Base-by-base conservation (phyloP, 108 stramenopile species). In the Cyclostephanos invisitatus region DNA sequence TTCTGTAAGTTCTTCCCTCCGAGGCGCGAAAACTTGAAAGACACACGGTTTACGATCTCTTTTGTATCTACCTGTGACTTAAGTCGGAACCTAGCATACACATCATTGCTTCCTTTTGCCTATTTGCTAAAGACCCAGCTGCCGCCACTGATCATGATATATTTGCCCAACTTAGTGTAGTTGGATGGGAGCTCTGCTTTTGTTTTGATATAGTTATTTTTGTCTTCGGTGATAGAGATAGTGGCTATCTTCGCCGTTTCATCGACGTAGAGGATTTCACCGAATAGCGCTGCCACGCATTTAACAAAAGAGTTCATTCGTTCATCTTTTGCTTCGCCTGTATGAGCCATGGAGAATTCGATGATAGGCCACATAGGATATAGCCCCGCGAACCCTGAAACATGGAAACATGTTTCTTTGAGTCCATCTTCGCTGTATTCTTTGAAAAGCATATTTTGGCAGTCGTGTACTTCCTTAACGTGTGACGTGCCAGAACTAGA, bases 71-170 rank as follows among this genome's bases (percentile, higher is more conserved):
- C 36, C 20, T 24, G 24, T 5, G 60, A 61, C 60, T 61, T 61
- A 20, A 61, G 60, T 3, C 60, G 60, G 25, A 61, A 61, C n/a
- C 27, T 28, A 0, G 60, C 27, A n/a, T 37, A 61, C 6, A 61
- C 60, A 20, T 35, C 32, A 17, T 6, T 38, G n/a, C 24, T 17
- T 4, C 18, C 18, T 35, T 38, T 35, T 6, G 32, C 18, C 18
- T 38, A n/a, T 20, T 61, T 61, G 18, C 35, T 27, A n/a, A 61
- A 61, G 4, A 38, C 37, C 60, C 60, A 61, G 18, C 27, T 20
- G 20, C 60, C 60, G 32, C 60, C 60, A 32, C 60, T 20, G 29
- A 61, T 61, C 60, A 28, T 61, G 60, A 61, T 61, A 2, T 5
- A 24, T 17, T 20, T 18, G 24, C 25, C 27, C 6, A 61, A 14